Evolutionary conservation across 208 protist genomes (phyloP).

Genomic region (Endotrypanum monterogeii): DNA sequence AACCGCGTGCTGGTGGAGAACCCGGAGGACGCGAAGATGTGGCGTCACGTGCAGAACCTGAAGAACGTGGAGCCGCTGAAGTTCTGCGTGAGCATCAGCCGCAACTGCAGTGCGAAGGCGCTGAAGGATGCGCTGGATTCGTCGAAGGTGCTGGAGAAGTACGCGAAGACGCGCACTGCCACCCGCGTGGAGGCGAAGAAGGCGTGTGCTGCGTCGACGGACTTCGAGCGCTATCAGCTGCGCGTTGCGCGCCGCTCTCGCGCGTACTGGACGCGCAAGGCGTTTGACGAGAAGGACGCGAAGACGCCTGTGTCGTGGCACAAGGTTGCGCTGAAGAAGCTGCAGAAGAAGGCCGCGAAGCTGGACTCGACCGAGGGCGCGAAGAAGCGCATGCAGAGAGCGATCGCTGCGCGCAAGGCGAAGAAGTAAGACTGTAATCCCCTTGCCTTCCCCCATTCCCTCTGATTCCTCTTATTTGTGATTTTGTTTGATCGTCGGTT

Average conservation of each 20-base stretch:
- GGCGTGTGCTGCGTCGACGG: constrained; percentile 77
- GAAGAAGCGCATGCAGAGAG: constrained; percentile 91
- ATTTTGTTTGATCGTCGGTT: background rate
- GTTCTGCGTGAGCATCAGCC: constrained; percentile 57
- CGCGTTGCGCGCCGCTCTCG: constrained; percentile 90
- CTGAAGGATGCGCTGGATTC: constrained; percentile 73
- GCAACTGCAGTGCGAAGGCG: constrained; percentile 76
- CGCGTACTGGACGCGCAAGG: constrained; percentile 90
- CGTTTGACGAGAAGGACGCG: constrained; percentile 90
- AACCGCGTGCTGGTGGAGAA: constrained; percentile 92
- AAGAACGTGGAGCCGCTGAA: constrained; percentile 89
- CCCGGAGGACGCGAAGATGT: constrained; percentile 88
- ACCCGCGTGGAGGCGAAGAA: constrained; percentile 80
- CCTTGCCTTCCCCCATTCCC: background rate
- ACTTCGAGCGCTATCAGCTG: constrained; percentile 94
- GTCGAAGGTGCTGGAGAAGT: constrained; percentile 85
- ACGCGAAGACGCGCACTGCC: constrained; percentile 82
- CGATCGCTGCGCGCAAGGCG: constrained; percentile 68
- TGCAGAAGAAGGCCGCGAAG: constrained; percentile 89
- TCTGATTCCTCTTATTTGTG: constrained; percentile 14
- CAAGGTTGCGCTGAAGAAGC: constrained; percentile 84
- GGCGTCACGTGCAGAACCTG: constrained; percentile 90
- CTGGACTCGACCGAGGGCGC: constrained; percentile 67
- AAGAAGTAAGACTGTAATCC: constrained; percentile 37
- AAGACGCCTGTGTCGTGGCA: constrained; percentile 90